A percentile compares a stretch with the other conserved stretches of the same genome.
Evolutionary conservation across 2,329 filamentous ascomycete genomes (phyloP).

Genomic region (Trichoderma koningii): DNA sequence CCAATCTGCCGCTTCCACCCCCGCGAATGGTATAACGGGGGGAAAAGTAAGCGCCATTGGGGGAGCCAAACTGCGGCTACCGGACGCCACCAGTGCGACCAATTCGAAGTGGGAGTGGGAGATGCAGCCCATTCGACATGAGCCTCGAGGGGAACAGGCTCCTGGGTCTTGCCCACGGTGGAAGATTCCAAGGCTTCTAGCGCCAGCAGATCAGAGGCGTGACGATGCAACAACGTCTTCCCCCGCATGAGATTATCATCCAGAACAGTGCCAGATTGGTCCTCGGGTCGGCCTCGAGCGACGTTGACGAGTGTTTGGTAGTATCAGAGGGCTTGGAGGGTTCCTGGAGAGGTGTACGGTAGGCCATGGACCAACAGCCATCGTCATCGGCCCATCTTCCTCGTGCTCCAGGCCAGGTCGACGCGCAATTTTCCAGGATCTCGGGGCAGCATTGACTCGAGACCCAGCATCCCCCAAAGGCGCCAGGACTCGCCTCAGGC

Average conservation of each 20-base stretch:
- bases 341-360: not conserved
- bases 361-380: not conserved
- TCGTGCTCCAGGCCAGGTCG: conserved; percentile 3
- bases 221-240: not conserved
- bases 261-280: not conserved
- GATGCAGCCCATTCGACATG: conserved; percentile 11
- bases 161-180: not conserved
- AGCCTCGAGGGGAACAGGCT: not conserved
- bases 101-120: not conserved
- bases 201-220: conserved; percentile 10
- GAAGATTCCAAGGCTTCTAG: conserved; percentile 27
- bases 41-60: conserved; percentile 15
- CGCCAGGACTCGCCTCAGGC: conserved; percentile 18
- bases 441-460: conserved; percentile 26
- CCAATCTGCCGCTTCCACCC: conserved; percentile 5
- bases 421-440: conserved; percentile 21
- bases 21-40: conserved; percentile 15
- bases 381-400: conserved; percentile 15
- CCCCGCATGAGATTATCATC: not conserved
- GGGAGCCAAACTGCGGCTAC: conserved; percentile 12
- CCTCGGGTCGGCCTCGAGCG: not conserved
- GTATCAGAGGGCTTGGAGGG: not conserved
- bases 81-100: conserved; percentile 7
- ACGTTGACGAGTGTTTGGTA: not conserved
- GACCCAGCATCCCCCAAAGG: conserved; percentile 13